Conservation (phyloP, 2,329 filamentous ascomycete species). For the Ascochyta viciae-villosae region DNA sequence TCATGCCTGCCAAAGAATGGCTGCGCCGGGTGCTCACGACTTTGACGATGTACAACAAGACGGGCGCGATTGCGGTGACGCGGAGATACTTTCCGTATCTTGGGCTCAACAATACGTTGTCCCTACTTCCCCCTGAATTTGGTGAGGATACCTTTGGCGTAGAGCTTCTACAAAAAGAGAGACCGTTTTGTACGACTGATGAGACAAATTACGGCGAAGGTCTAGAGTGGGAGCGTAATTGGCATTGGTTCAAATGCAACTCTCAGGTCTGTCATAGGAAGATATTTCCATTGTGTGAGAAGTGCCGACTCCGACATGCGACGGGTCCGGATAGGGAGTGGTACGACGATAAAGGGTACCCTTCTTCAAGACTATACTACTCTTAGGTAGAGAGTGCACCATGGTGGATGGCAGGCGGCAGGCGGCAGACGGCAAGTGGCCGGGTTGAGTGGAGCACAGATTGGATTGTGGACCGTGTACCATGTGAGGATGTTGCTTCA, state of each 20-base stretch:
- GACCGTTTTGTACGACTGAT: no score
- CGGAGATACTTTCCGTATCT: no score
- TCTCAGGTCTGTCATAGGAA: not conserved
- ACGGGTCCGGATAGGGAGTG: no score
- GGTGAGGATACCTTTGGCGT: no score
- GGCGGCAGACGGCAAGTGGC: not conserved
- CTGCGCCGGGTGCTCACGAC: not conserved
- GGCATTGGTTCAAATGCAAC: not conserved
- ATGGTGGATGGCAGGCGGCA: no score
- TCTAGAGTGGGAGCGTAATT: not conserved
- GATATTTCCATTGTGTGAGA: not conserved
- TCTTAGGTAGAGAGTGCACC: no score
- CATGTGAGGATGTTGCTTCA: not conserved
- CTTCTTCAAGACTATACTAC: not conserved
- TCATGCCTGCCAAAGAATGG: not conserved
- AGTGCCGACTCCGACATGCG: not conserved
- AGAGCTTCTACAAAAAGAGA: no score
- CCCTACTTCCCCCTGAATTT: no score
- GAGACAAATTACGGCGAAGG: no score
- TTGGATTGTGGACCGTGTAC: not conserved
- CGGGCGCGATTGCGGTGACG: no score
- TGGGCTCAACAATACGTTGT: no score
- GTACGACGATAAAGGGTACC: not conserved
- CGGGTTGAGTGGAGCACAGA: not conserved
- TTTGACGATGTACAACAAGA: no score